Evolutionary conservation across 1,284 basidiomycete species (phyloP).

Genomic region (Apiotrichum sp.): DNA sequence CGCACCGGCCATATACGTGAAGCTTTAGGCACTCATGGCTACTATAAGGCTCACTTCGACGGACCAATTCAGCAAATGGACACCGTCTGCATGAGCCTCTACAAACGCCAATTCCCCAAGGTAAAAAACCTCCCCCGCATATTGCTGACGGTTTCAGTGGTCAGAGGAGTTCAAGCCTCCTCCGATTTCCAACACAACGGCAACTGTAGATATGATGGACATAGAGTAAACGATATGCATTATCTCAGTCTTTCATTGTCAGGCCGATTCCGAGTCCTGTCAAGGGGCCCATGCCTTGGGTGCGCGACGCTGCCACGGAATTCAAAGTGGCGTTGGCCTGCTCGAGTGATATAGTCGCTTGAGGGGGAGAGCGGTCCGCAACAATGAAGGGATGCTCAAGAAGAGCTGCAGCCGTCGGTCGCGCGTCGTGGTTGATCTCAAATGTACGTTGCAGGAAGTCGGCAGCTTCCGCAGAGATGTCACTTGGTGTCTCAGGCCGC

Average conservation of each 20-base stretch:
- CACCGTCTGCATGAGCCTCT: constrained; percentile 82
- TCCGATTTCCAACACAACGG: neutral
- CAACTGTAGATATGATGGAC: constrained; percentile 22
- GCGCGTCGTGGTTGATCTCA: constrained; percentile 71
- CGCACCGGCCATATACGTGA: constrained; percentile 87
- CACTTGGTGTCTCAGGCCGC: constrained; percentile 75
- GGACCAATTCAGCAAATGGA: constrained; percentile 95
- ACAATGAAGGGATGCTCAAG: constrained; percentile 68
- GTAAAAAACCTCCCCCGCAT: neutral
- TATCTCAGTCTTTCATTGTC: neutral
- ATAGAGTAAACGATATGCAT: constrained; percentile 17
- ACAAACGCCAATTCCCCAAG: constrained; percentile 84
- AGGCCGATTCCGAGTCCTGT: neutral
- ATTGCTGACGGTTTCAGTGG: constrained; percentile 14
- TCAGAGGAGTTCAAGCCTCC: constrained; percentile 10
- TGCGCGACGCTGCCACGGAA: constrained; percentile 10
- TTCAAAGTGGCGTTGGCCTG: constrained; percentile 15
- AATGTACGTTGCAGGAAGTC: constrained; percentile 81
- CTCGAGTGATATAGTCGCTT: constrained; percentile 8
- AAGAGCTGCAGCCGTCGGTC: constrained; percentile 71
- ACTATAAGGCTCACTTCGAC: constrained; percentile 97
- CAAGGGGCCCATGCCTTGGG: constrained; percentile 1
- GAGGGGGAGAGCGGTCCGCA: constrained; percentile 5
- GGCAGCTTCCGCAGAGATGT: constrained; percentile 77
- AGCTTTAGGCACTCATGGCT: constrained; percentile 94